Base-by-base conservation (phyloP, 805 yeast species). In the Isabelozyma gotoi region DNA sequence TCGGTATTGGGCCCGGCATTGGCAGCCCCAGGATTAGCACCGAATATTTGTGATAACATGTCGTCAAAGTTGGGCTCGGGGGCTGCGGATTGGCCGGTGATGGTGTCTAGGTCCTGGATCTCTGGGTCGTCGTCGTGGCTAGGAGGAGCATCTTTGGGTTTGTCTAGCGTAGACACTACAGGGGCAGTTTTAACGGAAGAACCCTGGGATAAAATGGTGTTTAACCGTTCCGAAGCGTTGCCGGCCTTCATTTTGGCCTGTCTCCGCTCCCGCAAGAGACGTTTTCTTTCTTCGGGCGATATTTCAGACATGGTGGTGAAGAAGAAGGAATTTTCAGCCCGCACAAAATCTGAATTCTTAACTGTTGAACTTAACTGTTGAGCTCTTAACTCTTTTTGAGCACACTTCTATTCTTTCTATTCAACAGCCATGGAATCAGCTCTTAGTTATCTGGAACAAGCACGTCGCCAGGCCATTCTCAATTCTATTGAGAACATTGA, bases 191-290 rank as follows among this genome's bases (percentile, higher is more conserved):
- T 65, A 21, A 68, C 68, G 2, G 74, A 67, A 2, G 71, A 60
- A 5, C 74, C 74, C 48, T 60, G 71, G 10, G 64, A 51, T 43
- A 71, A 57, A 17, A 71, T 71, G 19, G 45, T 74, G 48, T 75
- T 78, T 53, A 84, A 60, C 47, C 89, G 65, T 16, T 69, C 69
- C 3, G 78, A 55, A 16, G 82, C 84, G 37, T 75, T 76, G 3
- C 84, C 83, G 48, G 73, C 71, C 40, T 69, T 63, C 69, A 83
- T 73, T 57, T 81, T 82, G 48, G 85, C 82, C 36, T 78, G 82
- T 56, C 89, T 73, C 56, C 85, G 74, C 55, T 84, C 87, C 45
- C 87, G 71, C 36, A 83, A 60, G 17, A 81, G 52, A 42, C 69
- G 68, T 54, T 81, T 77, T 62, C 76, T 81, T 50, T 82, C 88